These are phyloP conservation scores for Entomortierella lignicola DNA, from an alignment of 192 early-diverging fungal genomes.

Conservation along the genomic window DNA sequence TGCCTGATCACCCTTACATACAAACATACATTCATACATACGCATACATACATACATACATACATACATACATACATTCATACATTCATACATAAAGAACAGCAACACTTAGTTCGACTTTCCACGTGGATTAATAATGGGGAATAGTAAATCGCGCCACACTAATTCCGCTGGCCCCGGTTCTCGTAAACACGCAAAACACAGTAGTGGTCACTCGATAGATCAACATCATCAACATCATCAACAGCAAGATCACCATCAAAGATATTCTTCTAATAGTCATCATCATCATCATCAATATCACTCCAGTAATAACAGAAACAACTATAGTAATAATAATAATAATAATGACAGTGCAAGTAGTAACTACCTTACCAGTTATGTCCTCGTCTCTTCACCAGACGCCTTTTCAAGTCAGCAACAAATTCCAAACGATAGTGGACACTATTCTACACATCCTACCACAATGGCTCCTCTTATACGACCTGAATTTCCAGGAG, in stretches of 20 bases:
- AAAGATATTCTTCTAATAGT: background rate
- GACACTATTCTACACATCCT: conserved; percentile 32
- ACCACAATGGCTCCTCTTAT: background rate
- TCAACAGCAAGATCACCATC: conserved; percentile 3
- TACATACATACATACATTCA: too few relatives aligned
- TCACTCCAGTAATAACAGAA: background rate
- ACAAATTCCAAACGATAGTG: conserved; percentile 17
- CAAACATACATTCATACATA: too few relatives aligned
- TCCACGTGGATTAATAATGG: conserved; percentile 23
- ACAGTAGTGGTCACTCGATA: background rate
- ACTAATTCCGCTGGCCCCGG: conserved; percentile 9
- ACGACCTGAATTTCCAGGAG: conserved; percentile 1
- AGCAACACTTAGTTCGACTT: too few relatives aligned
- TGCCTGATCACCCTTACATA: too few relatives aligned
- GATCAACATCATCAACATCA: background rate
- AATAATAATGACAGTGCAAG: background rate
- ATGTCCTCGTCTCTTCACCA: background rate
- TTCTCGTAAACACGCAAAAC: conserved; percentile 20
- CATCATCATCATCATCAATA: background rate
- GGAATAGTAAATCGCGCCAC: conserved; percentile 47
- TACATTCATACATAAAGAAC: too few relatives aligned
- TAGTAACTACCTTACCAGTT: background rate
- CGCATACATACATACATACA: too few relatives aligned
- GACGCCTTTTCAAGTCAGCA: conserved; percentile 7
- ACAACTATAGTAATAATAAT: conserved; percentile 1